Evolutionary conservation across 2,329 filamentous ascomycete genomes (phyloP).

Genomic region (Calonectria honghensis): DNA sequence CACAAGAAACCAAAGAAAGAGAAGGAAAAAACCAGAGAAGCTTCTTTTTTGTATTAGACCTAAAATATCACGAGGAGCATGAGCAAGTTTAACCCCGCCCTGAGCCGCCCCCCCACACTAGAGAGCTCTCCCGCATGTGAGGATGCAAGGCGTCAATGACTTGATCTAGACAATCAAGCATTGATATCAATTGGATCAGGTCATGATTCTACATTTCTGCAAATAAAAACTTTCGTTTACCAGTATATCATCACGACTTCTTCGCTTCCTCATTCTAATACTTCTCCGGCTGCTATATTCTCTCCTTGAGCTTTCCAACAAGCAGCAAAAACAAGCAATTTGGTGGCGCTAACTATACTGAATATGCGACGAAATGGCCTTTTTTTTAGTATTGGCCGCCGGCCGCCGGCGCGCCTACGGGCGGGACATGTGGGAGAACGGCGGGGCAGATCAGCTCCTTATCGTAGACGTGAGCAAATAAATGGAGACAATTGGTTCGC

Average conservation of each 20-base stretch:
- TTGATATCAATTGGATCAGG: not conserved
- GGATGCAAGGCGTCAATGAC: conserved; percentile 22
- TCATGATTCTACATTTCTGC: no score
- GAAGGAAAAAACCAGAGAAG: no score
- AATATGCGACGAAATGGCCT: conserved; percentile 1
- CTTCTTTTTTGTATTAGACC: conserved; percentile 9
- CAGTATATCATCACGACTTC: not conserved
- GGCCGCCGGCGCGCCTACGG: conserved; percentile 27
- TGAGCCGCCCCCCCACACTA: conserved; percentile 16
- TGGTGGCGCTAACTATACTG: conserved; percentile 1
- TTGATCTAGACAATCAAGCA: not conserved
- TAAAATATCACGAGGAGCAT: conserved; percentile 3
- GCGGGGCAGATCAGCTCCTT: conserved; percentile 10
- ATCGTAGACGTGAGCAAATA: conserved; percentile 15
- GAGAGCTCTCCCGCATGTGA: not conserved
- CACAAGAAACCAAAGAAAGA: no score
- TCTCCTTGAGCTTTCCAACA: not conserved
- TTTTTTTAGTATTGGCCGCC: conserved; percentile 13
- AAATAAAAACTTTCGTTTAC: not conserved
- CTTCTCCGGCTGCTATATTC: not conserved
- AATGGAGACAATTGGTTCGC: not conserved
- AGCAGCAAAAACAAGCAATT: not conserved
- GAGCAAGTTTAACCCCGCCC: conserved; percentile 17
- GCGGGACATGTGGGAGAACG: not conserved
- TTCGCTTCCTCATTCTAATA: not conserved